Base-by-base conservation (phyloP, 2,329 filamentous ascomycete genomes). In the Trichoderma afroharzianum region DNA sequence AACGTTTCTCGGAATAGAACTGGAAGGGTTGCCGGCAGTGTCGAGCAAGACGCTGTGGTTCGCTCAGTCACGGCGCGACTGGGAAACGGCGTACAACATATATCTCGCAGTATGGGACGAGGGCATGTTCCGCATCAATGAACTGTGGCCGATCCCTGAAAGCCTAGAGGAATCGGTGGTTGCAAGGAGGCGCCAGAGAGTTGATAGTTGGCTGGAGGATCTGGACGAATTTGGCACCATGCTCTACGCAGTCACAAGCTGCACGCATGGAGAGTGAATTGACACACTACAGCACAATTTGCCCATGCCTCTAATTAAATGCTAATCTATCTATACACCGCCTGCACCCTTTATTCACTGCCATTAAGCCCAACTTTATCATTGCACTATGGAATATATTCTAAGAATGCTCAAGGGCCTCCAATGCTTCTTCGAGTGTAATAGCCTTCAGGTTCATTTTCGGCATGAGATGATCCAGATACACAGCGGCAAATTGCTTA, bases 151-250 rank as follows among this genome's bases (percentile, higher is more conserved):
- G 0, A 76, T 80, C 3, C 79, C 80, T 3, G 33, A 69, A 0
- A 78, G 79, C 1, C 68, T 82, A 11, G 76, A 78, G 21, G 79
- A 81, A 6, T 70, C 74, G 0, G 77, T 76, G 0, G 68, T 82
- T n/a, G 61, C 72, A 0, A 72, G 77, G 24, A 80, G 81, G 63
- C 79, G 78, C 1, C 71, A 74, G 12, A 80, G 84, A 59, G 81
- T 87, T 1, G 84, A 86, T 32, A 76, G 75, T 21, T 89, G 87
- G 87, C 70, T 88, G 6, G 82, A 85, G 66, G 76, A 77, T 18
- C 77, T 86, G 1, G 87, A 89, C 74, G 86, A 87, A 63, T 88
- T 84, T 76, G 86, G 87, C 1, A 86, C 82, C 24, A 85, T 87
- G 84, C 63, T 88, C 1, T 88, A 85, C 73, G 80, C 84, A 0